phyloP scores from a whole-genome alignment of 1,139 yeast species.

The Magnusiomyces suaveolens region DNA sequence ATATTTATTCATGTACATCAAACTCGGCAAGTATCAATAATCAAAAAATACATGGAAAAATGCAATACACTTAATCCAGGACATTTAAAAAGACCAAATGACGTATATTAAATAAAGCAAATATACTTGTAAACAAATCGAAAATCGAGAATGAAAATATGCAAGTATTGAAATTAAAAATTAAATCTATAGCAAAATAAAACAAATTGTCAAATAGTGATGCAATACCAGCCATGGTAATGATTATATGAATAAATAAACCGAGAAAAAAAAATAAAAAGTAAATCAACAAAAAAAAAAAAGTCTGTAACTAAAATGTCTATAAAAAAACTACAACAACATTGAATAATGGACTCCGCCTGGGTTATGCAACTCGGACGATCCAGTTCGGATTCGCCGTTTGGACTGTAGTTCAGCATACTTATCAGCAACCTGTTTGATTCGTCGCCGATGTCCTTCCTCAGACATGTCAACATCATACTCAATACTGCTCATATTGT shows the following conservation, averaged over 20 bases:
- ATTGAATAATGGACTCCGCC: constrained; percentile 22
- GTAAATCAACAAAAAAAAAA: not conserved
- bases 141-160: too few species aligned
- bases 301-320: not conserved
- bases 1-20: too few species aligned
- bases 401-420: constrained; percentile 4
- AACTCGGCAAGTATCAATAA: too few species aligned
- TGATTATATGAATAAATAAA: not conserved
- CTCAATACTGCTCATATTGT: not conserved
- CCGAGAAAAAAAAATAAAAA: not conserved
- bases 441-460: constrained; percentile 1
- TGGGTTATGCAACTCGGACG: constrained; percentile 21
- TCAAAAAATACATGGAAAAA: too few species aligned
- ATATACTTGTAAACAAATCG: too few species aligned
- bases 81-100: too few species aligned
- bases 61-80: too few species aligned
- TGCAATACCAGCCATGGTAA: too few species aligned
- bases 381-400: constrained; percentile 21
- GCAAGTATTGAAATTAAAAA: too few species aligned
- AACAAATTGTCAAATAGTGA: too few species aligned
- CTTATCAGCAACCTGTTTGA: not conserved
- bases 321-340: constrained; percentile 13
- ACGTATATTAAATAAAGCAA: too few species aligned
- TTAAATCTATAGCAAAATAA: too few species aligned
- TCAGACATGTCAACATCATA: not conserved